These are phyloP conservation scores for Ogataea sp. DNA, from an alignment of 805 yeast species.

Conservation along the genomic window DNA sequence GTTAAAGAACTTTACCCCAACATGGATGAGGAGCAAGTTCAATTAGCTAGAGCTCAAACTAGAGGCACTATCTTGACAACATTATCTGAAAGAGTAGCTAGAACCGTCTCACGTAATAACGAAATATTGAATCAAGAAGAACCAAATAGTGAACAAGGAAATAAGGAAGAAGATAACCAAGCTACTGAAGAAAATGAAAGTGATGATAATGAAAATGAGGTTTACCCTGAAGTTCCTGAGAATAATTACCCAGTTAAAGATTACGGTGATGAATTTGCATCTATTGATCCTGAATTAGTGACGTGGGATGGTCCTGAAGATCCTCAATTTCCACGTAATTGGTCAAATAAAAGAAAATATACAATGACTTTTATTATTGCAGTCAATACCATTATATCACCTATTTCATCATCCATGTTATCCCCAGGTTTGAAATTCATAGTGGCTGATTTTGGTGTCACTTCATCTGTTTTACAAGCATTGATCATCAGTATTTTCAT, in stretches of 20 bases:
- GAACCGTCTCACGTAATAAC: conserved; percentile 3
- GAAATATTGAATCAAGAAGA: conserved; percentile 15
- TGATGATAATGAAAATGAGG: neutral
- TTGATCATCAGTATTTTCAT: conserved; percentile 57
- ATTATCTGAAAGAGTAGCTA: conserved; percentile 10
- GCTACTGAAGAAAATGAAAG: neutral
- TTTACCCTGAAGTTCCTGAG: conserved; percentile 3
- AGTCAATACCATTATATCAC: conserved; percentile 48
- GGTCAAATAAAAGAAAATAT: conserved; percentile 37
- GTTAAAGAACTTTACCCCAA: conserved; percentile 12
- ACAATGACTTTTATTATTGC: conserved; percentile 39
- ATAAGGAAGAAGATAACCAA: neutral
- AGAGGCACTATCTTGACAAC: conserved; percentile 35
- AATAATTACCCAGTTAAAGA: conserved; percentile 2
- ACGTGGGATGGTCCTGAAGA: conserved; percentile 62
- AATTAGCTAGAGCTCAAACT: conserved; percentile 34
- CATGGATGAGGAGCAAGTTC: conserved; percentile 27
- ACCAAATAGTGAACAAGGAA: neutral
- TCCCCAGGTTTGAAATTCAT: conserved; percentile 53
- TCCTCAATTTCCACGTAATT: conserved; percentile 55
- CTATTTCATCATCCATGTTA: conserved; percentile 55
- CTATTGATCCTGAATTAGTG: conserved; percentile 57
- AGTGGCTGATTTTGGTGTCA: conserved; percentile 33
- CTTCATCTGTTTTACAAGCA: conserved; percentile 34
- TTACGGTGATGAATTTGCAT: conserved; percentile 37